Base-by-base conservation (phyloP, 768 basidiomycete species). In the Epithele typhae region DNA sequence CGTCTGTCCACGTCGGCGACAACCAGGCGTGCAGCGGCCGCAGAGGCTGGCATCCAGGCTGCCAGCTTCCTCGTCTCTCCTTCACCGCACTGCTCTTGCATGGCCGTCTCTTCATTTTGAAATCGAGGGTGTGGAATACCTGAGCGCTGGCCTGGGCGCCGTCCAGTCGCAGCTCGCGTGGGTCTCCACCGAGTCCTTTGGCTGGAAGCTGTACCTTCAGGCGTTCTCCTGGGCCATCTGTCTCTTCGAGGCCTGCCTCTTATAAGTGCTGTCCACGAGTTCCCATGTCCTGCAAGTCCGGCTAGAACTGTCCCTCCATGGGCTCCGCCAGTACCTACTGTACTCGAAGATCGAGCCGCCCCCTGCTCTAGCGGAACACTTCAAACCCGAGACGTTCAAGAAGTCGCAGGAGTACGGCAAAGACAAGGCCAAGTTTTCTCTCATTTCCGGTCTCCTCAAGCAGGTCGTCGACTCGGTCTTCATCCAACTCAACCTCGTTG, bases 401-500 rank as follows among this genome's bases (percentile, higher is more conserved):
- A 96, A 96, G 59, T 93, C 92, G 0, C 95, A 99, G 64, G 69
- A 75, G 34, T 99, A 99, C 68, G 92, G 92, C 17, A 80, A 77
- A 41, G 89, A 92, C 76, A 96, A 96, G 68, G 88, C 92, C 10
- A 77, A 78, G 58, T 94, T 87, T 64, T 79, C 84, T 3, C 66
- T 95, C 33, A 60, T 89, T 56, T 81, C 86, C 0, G 81, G 84
- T 1, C 53, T 93, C 43, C 86, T 80, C 65, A 84, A 83, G 59
- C 89, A 92, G 60, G 55, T 71, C 37, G 59, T 90, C 18, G 87
- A 87, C 49, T 86, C 84, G 17, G 58, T 67, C 1, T 68, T 92
- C 67, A 69, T 96, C 17, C 81, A 86, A 17, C 82, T 72, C 54
- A 89, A 87, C 1, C 77, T 88, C 49, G 92, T 90, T 61, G 80